Evolutionary conservation across 1,284 basidiomycete genomes (phyloP), one percentile per base, ranked within the genome.

Genomic region (Pascua guehoae): DNA sequence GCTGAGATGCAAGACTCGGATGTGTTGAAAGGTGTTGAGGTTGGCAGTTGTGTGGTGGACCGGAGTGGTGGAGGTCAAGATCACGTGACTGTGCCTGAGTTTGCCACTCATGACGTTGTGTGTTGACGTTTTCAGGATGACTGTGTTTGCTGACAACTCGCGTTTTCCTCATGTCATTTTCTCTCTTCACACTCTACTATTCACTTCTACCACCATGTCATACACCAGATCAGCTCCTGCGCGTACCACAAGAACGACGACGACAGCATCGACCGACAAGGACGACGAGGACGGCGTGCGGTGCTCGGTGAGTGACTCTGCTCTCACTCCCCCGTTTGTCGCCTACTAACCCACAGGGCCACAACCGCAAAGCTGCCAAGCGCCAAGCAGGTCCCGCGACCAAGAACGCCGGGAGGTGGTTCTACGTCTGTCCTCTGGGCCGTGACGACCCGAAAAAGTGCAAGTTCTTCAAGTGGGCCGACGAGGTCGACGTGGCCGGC

Each of bases 391-490:
- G 70, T 12, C 66, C 66, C 3, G 57, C 44, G 1, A 60, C 68
- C 24, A 69, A 70, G 57, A 74, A 74, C 47, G 57, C 70, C 4
- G 69, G 68, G n/a, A 64, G 72, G 61, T 72, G 51, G 11, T 75
- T 74, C 61, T 75, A 70, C 60, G 53, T 63, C n/a, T 75, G 73
- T 54, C 64, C 71, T 3, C 53, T 68, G 8, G 48, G 46, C 12
- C 61, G 61, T 12, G 65, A 70, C 43, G 70, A 74, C 58, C 59
- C 69, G 2, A 40, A 61, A 7, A 54, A 63, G 49, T 75, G 73
- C 65, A 73, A 71, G 50, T 75, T 70, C 63, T 75, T 75, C 67
- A 63, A 69, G 63, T 75, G 73, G 73, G 70, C 62, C 24, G 73
- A 75, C 51, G 69, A 71, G 51, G n/a, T 66, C 14, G 40, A 32